Conservation (phyloP, 2,329 filamentous ascomycete genomes). For the Microcera coccophila region DNA sequence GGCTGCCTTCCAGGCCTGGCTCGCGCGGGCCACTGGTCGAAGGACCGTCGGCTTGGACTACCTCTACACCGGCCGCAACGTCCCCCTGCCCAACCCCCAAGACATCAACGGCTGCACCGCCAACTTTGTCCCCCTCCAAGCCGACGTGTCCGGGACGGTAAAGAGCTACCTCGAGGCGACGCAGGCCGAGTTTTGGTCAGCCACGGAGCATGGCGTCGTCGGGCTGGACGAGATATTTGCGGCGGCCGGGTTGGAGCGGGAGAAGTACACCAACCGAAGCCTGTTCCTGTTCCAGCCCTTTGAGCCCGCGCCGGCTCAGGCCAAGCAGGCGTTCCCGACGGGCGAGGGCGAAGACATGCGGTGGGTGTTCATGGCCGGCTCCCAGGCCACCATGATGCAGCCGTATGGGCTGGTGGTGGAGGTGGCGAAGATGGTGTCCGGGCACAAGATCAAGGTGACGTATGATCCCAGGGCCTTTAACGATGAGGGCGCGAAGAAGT, state of each 20-base stretch:
- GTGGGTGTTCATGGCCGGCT: slow-evolving; percentile 9
- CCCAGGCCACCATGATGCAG: slow-evolving; percentile 7
- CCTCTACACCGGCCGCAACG: slow-evolving; percentile 37
- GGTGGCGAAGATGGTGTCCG: slow-evolving; percentile 2
- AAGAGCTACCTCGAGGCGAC: slow-evolving; percentile 1
- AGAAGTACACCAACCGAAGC: slow-evolving; percentile 4
- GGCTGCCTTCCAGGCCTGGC: slow-evolving; percentile 29
- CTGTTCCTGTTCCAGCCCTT: slow-evolving; percentile 11
- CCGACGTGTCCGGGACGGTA: not conserved
- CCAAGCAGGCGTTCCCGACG: slow-evolving; percentile 3
- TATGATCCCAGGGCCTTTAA: slow-evolving; percentile 7
- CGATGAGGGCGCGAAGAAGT: slow-evolving; percentile 9
- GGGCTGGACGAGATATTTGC: slow-evolving; percentile 6
- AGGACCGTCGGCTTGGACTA: slow-evolving; percentile 32
- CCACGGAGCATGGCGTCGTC: slow-evolving; percentile 7
- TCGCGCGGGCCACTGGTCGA: slow-evolving; percentile 18
- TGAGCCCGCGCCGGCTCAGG: slow-evolving; percentile 3
- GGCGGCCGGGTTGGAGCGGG: slow-evolving; percentile 1
- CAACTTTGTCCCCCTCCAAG: slow-evolving; percentile 29
- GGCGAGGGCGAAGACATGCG: slow-evolving; percentile 3
- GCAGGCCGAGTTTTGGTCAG: slow-evolving; percentile 8
- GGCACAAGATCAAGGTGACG: slow-evolving; percentile 5
- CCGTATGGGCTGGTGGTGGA: slow-evolving; percentile 9
- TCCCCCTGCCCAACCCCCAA: slow-evolving; percentile 33
- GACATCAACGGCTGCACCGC: slow-evolving; percentile 35